Percentiles rank a stretch among this genome's conserved stretches.
phyloP scores from a whole-genome alignment of 2,329 filamentous ascomycete species.

The Paramyrothecium roridum region DNA sequence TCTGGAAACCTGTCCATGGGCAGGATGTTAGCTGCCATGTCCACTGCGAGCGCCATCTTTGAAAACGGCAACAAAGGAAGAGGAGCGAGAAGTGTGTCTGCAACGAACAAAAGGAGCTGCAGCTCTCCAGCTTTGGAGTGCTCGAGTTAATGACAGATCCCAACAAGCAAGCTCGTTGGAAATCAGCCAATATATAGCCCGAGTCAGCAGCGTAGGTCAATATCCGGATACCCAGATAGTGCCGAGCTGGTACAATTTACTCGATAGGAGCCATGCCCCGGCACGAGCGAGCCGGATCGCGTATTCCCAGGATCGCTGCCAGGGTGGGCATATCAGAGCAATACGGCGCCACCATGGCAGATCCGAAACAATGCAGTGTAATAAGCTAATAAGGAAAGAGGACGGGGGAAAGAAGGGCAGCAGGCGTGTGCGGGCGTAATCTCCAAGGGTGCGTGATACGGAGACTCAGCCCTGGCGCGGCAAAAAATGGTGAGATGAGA shows the following conservation, averaged over 20 bases:
- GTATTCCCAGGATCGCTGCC: background rate
- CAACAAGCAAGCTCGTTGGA: background rate
- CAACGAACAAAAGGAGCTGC: background rate
- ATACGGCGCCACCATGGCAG: background rate
- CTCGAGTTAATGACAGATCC: too few species aligned
- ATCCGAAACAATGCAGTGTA: background rate
- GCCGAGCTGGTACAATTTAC: background rate
- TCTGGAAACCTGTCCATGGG: slow-evolving; percentile 40
- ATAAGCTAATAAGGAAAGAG: background rate
- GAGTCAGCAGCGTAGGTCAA: too few species aligned
- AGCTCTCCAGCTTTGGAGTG: background rate
- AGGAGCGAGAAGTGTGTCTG: background rate
- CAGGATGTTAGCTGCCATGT: slow-evolving; percentile 33
- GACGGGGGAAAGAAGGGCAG: background rate
- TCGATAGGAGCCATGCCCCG: background rate
- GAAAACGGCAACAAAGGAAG: background rate
- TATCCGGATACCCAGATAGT: background rate
- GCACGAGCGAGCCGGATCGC: background rate
- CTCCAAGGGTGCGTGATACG: slow-evolving; percentile 2
- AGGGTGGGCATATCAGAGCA: background rate
- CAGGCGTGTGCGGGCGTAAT: slow-evolving; percentile 1
- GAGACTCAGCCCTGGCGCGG: background rate
- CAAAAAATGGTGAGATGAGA: background rate
- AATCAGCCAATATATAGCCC: background rate
- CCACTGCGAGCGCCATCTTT: background rate